Evolutionary conservation across 352 stramenopile species (phyloP), one percentile per base, ranked within the genome.

Genomic region (Globisporangium radiosum): DNA sequence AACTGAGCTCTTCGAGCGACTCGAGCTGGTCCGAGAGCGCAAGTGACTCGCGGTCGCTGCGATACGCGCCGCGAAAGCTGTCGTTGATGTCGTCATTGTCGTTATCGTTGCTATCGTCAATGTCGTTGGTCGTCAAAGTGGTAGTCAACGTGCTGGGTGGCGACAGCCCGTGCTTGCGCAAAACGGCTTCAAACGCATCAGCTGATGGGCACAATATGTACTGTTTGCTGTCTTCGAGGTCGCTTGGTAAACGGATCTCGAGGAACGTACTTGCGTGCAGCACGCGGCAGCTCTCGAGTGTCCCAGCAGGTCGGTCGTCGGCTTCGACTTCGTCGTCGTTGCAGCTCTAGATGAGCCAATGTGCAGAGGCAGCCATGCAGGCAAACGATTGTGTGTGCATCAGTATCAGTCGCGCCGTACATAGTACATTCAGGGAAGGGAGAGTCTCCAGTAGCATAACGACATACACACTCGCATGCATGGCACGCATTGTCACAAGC

Each of bases 291-390:
- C 42, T 58, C 55, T 85, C 77, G 14, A 92, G 60, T 19, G 87
- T 52, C n/a, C 81, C 79, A 3, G 68, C 47, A 19, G 78, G 70
- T 0, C 81, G 77, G 57, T 92, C 64, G 36, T 77, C 66, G 19
- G 80, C 69, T 48, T 92, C 81, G 37, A 92, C 47, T 33, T 92
- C 81, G 64, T 92, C 81, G 59, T 88, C 79, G 48, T 88, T 81
- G 58, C 81, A 90, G 58, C 73, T 86, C 81, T 91, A 58, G 1
- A 57, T 1, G 47, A 25, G 25, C 25, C 8, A 7, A 48, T 38
- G 17, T 4, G n/a, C n/a, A 45, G 42, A 3, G 25, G 56, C 8
- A 51, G 25, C 33, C 19, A 39, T 54, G 10, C 11, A 25, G 15
- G n/a, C 14, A n/a, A 48, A 44, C 40, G 3, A 6, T 7, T 44